phyloP scores from a whole-genome alignment of 768 basidiomycete genomes.

The Clavaria fumosa region DNA sequence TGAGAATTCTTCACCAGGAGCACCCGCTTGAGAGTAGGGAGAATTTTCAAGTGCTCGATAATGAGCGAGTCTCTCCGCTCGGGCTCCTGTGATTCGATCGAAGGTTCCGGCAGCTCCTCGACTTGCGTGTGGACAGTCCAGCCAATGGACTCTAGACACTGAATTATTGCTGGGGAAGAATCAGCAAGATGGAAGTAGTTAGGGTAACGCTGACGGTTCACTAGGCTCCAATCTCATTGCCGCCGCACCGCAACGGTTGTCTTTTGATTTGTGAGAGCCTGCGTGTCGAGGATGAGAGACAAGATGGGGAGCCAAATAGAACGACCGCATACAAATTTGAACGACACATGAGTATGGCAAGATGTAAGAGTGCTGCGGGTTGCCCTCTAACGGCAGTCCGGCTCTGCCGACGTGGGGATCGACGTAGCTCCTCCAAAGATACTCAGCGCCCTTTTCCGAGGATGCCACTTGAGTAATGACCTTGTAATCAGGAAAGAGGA shows the following conservation, averaged over 20 bases:
- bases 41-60: conserved; percentile 34
- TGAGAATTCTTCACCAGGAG: conserved; percentile 83
- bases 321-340: conserved; percentile 57
- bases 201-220: conserved; percentile 19
- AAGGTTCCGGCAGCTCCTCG: conserved; percentile 35
- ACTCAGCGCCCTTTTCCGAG: conserved; percentile 46
- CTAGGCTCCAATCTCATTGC: conserved; percentile 73
- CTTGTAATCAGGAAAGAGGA: conserved; percentile 89
- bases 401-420: conserved; percentile 39
- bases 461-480: conserved; percentile 60
- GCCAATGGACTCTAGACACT: conserved; percentile 45
- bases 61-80: conserved; percentile 44
- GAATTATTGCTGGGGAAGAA: conserved; percentile 36
- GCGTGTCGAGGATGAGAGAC: conserved; percentile 6
- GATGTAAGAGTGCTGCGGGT: conserved; percentile 50
- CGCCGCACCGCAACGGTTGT: conserved; percentile 82
- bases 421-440: conserved; percentile 49
- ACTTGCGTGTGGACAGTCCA: conserved; percentile 68
- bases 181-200: conserved; percentile 10
- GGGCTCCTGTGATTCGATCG: conserved; percentile 43
- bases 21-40: conserved; percentile 44
- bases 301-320: no score
- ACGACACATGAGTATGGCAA: conserved; percentile 86
- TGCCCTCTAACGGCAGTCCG: conserved; percentile 28
- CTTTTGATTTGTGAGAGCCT: conserved; percentile 90